These are phyloP conservation scores for Mycena citricolor DNA, from an alignment of 1,284 basidiomycete genomes.

Conservation along the genomic window DNA sequence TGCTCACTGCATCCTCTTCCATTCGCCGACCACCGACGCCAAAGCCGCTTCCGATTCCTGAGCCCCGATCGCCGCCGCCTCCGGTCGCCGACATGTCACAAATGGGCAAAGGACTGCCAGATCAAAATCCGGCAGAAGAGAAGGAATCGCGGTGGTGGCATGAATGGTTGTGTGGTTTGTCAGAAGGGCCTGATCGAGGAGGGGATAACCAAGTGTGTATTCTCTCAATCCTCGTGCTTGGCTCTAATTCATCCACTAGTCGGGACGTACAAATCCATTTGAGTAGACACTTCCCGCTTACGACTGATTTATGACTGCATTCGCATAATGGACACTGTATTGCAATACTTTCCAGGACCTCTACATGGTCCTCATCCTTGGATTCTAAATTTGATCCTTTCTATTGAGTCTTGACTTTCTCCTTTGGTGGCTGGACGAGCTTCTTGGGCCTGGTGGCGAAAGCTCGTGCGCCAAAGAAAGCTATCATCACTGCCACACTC, in stretches of 20 bases:
- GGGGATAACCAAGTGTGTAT: conserved; percentile 65
- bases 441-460: conserved; percentile 1
- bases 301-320: not conserved
- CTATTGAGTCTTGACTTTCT: conserved; percentile 22
- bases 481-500: conserved; percentile 16
- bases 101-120: conserved; percentile 31
- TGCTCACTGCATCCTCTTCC: conserved; percentile 24
- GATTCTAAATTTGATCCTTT: no score
- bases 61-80: conserved; percentile 57
- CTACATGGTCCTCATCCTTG: conserved; percentile 4
- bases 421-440: conserved; percentile 1
- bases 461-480: conserved; percentile 15
- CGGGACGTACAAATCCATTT: conserved; percentile 73
- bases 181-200: conserved; percentile 65
- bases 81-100: conserved; percentile 40
- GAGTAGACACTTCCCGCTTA: conserved; percentile 42
- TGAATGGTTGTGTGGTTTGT: conserved; percentile 78
- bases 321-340: conserved; percentile 5
- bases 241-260: conserved; percentile 38
- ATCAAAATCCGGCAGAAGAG: conserved; percentile 31
- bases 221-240: conserved; percentile 1
- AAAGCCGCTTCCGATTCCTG: conserved; percentile 55
- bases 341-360: conserved; percentile 9
- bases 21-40: conserved; percentile 41
- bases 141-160: conserved; percentile 72